phyloP scores from a whole-genome alignment of 257 asterid genomes.

The Nicotiana undulata region DNA sequence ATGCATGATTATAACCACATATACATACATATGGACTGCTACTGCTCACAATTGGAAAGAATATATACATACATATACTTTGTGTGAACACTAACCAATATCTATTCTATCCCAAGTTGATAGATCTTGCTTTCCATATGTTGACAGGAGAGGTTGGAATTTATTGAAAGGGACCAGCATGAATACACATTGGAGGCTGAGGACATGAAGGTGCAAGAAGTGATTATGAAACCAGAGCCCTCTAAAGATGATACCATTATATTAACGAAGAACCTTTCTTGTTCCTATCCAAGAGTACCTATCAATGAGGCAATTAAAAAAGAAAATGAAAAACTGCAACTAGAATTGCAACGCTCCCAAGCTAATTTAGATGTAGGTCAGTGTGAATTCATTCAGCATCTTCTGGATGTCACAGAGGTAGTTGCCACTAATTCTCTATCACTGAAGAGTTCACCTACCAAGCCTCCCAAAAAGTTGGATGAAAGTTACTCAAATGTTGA shows the following conservation, averaged over 20 bases:
- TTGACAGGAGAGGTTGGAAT: conserved; percentile 67
- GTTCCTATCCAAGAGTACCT: conserved; percentile 75
- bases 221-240: conserved; percentile 69
- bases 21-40: background rate
- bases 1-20: too few species aligned
- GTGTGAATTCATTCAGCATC: conserved; percentile 88
- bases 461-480: conserved; percentile 43
- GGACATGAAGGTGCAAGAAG: conserved; percentile 67
- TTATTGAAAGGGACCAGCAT: conserved; percentile 61
- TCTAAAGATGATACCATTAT: conserved; percentile 53
- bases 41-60: background rate
- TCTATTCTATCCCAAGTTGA: background rate
- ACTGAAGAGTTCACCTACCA: conserved; percentile 33
- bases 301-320: conserved; percentile 54
- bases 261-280: conserved; percentile 74
- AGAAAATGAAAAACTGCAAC: conserved; percentile 76
- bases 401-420: conserved; percentile 80
- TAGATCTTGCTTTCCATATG: background rate
- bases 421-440: conserved; percentile 54
- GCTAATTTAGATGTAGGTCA: conserved; percentile 68
- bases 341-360: conserved; percentile 80
- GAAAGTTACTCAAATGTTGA: conserved; percentile 25
- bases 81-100: background rate
- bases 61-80: background rate
- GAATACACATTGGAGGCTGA: conserved; percentile 80